Base-by-base conservation (phyloP, 2,329 filamentous ascomycete genomes). In the Dryadomyces quercus-mongolicae region DNA sequence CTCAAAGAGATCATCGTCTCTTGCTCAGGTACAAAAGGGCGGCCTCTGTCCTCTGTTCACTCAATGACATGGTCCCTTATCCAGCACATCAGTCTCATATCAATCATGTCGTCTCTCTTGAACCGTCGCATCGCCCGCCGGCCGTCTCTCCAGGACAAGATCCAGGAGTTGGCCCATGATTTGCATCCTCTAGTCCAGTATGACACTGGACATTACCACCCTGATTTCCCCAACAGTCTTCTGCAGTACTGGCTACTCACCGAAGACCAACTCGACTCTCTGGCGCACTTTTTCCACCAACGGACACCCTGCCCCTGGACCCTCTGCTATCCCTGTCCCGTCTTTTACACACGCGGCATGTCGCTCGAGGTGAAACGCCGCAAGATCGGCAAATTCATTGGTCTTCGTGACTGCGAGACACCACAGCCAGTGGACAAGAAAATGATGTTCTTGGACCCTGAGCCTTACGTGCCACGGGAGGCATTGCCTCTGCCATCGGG, bases 211-310 rank as follows among this genome's bases (percentile, higher is more conserved):
- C 64, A 69, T n/a, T 69, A 84, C 2, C 84, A 87, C 62, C 78
- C 81, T 0, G 66, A 71, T 54, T 90, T 86, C 66, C 86, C 86
- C 1, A 62, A 64, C 20, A 86, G 80, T 3, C 73, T 89, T 54
- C 79, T 90, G 48, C 76, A 78, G 64, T 88, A 86, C 69, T 87
- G 84, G 76, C 80, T 89, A 36, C 76, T 90, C 42, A 89, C 84
- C 16, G 82, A 86, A 65, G 69, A 69, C 34, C 75, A 90, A 68
- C 80, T 88, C 54, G 85, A 90, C 69, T 71, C 72, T 53, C 75
- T 90, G 44, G 85, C 85, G 3, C 71, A 76, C 60, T 88, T 85
- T 68, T 90, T 89, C 71, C 83, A 86, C 69, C 86, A 90, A 70
- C 75, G 75, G 55, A 78, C 75, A 1, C 80, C 78, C 1, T 71